These are phyloP conservation scores for Leccinum longicurvipes DNA, from an alignment of 768 basidiomycete species.

Conservation along the genomic window DNA sequence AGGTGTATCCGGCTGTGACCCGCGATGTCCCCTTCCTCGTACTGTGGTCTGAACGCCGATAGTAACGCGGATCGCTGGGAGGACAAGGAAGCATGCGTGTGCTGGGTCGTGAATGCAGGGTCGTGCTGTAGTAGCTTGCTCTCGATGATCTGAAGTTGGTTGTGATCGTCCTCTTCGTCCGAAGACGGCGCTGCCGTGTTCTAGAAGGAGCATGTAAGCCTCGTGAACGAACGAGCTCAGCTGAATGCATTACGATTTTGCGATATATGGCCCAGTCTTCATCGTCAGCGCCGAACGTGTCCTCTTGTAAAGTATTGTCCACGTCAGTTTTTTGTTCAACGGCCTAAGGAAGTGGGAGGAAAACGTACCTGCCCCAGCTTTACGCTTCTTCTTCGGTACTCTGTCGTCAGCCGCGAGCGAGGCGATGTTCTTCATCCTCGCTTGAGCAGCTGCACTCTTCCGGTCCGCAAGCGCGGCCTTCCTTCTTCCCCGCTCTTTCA, in stretches of 20 bases:
- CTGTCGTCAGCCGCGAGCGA: constrained; percentile 85
- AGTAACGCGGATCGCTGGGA: constrained; percentile 82
- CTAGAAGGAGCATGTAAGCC: constrained; percentile 33
- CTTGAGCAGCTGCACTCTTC: constrained; percentile 93
- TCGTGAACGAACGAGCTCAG: neutral
- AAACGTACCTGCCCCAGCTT: constrained; percentile 67
- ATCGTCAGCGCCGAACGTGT: constrained; percentile 90
- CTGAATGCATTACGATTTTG: constrained; percentile 68
- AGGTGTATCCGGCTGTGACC: constrained; percentile 80
- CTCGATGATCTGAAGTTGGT: constrained; percentile 71
- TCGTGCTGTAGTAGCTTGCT: constrained; percentile 78
- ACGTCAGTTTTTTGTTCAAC: neutral
- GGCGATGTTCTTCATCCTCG: constrained; percentile 94
- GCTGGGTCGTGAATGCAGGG: constrained; percentile 73
- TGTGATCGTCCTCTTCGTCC: constrained; percentile 86
- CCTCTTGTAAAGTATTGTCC: constrained; percentile 51
- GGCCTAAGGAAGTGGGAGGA: neutral
- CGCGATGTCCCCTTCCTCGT: constrained; percentile 69
- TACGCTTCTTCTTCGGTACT: constrained; percentile 80
- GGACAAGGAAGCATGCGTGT: constrained; percentile 78
- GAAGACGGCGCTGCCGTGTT: constrained; percentile 71
- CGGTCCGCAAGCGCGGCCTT: constrained; percentile 83
- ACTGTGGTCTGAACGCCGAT: constrained; percentile 78
- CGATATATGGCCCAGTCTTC: constrained; percentile 98
- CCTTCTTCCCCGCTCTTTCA: constrained; percentile 78